A percentile compares a stretch with the other conserved stretches of the same genome.
Conservation (phyloP, 352 stramenopile genomes). For the Globisporangium splendens region DNA sequence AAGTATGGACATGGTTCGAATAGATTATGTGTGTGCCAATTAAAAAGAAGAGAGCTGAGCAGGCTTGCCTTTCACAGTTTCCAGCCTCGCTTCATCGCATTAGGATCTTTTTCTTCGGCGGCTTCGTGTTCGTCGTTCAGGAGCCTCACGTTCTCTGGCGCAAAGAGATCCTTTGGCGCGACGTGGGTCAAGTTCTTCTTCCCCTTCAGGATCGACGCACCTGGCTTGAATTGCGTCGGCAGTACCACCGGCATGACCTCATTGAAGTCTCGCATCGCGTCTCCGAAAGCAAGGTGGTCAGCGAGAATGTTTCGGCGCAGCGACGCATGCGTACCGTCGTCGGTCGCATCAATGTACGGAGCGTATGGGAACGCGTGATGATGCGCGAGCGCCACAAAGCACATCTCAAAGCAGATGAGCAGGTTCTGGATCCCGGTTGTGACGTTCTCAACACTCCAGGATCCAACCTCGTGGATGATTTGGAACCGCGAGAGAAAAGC, state of each 20-base stretch:
- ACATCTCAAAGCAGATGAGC: constrained; percentile 99
- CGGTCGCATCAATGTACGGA: constrained; percentile 42
- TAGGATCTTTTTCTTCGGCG: constrained; percentile 14
- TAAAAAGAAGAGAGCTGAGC: too few species aligned
- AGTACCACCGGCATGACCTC: constrained; percentile 87
- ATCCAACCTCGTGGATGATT: constrained; percentile 89
- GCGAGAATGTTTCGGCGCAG: constrained; percentile 78
- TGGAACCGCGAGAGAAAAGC: constrained; percentile 87
- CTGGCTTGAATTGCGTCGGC: constrained; percentile 77
- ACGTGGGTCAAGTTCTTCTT: constrained; percentile 41
- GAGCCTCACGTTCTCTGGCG: constrained; percentile 40
- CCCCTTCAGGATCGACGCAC: constrained; percentile 47
- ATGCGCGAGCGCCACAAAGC: constrained; percentile 95
- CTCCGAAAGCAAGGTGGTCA: constrained; percentile 91
- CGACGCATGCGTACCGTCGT: constrained; percentile 20
- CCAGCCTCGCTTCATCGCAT: constrained; percentile 46
- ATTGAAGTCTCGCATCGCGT: constrained; percentile 94
- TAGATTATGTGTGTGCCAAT: constrained; percentile 8
- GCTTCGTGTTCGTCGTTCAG: constrained; percentile 34
- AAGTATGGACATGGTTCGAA: constrained; percentile 6
- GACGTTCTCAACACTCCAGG: constrained; percentile 94
- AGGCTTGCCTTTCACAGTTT: constrained; percentile 31
- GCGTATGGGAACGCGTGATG: constrained; percentile 94
- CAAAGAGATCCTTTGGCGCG: constrained; percentile 38
- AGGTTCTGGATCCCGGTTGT: constrained; percentile 97